These are phyloP conservation scores for Thalassia testudinum DNA, from an alignment of 116 monocot species.

Conservation along the genomic window DNA sequence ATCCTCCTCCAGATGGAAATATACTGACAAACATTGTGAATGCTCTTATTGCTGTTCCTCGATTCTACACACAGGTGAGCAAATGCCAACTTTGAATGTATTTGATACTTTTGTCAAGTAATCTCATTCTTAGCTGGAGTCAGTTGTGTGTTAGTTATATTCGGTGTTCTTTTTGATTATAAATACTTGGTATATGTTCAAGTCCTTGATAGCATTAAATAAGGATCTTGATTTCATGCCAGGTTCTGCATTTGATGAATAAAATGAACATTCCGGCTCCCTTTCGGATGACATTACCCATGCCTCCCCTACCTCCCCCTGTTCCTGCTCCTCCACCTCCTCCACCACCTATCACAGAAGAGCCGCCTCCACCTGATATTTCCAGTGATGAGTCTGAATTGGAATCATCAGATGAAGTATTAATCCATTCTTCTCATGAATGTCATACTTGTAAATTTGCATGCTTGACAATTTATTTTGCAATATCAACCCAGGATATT, in stretches of 20 bases:
- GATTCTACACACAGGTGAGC: conserved; percentile 83
- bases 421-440: background rate
- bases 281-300: conserved; percentile 88
- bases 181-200: background rate
- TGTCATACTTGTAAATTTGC: too few relatives aligned
- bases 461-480: background rate
- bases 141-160: background rate
- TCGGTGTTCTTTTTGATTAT: background rate
- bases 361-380: conserved; percentile 27
- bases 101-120: background rate
- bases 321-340: conserved; percentile 46
- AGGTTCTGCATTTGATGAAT: conserved; percentile 99
- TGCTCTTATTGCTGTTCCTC: conserved; percentile 88
- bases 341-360: conserved; percentile 19
- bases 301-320: conserved; percentile 73
- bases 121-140: background rate
- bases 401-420: conserved; percentile 79
- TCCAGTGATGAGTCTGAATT: conserved; percentile 89
- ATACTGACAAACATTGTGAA: conserved; percentile 90
- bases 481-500: conserved; percentile 35
- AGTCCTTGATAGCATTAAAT: background rate
- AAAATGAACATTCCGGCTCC: conserved; percentile 98
- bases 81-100: background rate
- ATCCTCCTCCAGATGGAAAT: conserved; percentile 95
- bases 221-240: background rate